Conservation (phyloP, 305 asterid genomes). For the Fraxinus platypoda region DNA sequence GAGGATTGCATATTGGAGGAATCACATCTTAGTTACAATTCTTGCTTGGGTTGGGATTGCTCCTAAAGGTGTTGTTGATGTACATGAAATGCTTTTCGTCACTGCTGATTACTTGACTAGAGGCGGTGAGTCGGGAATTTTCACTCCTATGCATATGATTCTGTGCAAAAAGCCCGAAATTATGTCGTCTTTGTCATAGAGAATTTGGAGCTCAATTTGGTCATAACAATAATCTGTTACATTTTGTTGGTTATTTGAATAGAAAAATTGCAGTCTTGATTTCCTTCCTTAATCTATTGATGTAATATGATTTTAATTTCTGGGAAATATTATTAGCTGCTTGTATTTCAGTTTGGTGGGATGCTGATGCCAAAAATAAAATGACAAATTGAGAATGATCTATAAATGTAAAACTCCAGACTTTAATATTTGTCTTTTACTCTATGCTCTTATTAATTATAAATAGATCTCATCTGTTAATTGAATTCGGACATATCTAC, state of each 20-base stretch:
- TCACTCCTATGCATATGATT: conserved; percentile 95
- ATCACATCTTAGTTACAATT: conserved; percentile 66
- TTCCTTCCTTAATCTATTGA: neutral
- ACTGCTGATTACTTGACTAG: conserved; percentile 81
- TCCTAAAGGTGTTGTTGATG: conserved; percentile 86
- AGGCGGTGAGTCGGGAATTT: conserved; percentile 90
- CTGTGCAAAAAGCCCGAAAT: conserved; percentile 84
- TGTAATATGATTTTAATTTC: no score
- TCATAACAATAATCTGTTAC: neutral
- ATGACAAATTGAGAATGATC: neutral
- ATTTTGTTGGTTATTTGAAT: conserved; percentile 32
- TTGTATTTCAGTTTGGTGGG: no score
- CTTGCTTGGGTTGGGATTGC: conserved; percentile 84
- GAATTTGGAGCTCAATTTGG: conserved; percentile 31
- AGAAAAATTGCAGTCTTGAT: neutral
- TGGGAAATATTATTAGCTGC: neutral
- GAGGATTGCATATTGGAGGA: conserved; percentile 91
- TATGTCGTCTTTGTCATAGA: conserved; percentile 20
- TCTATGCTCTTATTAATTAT: no score
- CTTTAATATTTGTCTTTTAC: no score
- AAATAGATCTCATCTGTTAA: no score
- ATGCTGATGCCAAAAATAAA: neutral
- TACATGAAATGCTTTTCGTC: conserved; percentile 90
- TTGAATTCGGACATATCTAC: no score
- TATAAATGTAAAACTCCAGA: no score